Percentiles rank a stretch among this genome's conserved stretches.
These are phyloP conservation scores for Lolium rigidum DNA, from an alignment of 176 grass and related monocot species.

Conservation along the genomic window DNA sequence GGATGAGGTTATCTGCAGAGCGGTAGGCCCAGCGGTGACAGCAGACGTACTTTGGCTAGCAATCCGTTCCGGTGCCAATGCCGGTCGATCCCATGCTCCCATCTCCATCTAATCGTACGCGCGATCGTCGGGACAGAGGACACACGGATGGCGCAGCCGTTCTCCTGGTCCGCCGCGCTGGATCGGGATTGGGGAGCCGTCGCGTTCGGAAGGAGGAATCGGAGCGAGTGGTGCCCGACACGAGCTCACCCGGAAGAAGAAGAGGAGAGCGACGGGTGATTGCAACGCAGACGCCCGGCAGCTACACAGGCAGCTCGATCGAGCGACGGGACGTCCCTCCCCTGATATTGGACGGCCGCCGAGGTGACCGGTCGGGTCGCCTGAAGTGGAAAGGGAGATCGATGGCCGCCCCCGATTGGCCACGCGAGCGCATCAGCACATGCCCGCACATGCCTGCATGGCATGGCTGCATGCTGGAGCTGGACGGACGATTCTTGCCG, in stretches of 20 bases:
- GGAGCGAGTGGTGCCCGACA: conserved; percentile 10
- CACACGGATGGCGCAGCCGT: too few species aligned
- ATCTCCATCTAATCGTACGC: too few species aligned
- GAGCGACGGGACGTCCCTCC: not conserved
- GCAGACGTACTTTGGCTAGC: too few species aligned
- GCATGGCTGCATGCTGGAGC: too few species aligned
- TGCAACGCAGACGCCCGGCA: conserved; percentile 3
- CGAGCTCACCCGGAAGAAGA: not conserved
- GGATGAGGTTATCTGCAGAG: not conserved
- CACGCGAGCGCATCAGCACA: not conserved
- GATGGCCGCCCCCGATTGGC: not conserved
- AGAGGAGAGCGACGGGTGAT: conserved; percentile 16
- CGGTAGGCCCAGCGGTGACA: not conserved
- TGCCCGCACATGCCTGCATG: conserved; percentile 23
- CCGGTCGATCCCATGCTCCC: too few species aligned
- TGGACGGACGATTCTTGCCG: too few species aligned
- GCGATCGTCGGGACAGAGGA: too few species aligned
- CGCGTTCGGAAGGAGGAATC: not conserved
- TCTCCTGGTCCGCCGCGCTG: too few species aligned
- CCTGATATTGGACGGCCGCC: not conserved
- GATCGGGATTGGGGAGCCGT: too few species aligned
- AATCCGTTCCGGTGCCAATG: too few species aligned
- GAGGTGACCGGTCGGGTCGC: not conserved
- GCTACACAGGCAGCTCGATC: not conserved
- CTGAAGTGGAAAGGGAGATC: not conserved